phyloP scores from a whole-genome alignment of 2,329 filamentous ascomycete genomes.

The Colletotrichum sp. region DNA sequence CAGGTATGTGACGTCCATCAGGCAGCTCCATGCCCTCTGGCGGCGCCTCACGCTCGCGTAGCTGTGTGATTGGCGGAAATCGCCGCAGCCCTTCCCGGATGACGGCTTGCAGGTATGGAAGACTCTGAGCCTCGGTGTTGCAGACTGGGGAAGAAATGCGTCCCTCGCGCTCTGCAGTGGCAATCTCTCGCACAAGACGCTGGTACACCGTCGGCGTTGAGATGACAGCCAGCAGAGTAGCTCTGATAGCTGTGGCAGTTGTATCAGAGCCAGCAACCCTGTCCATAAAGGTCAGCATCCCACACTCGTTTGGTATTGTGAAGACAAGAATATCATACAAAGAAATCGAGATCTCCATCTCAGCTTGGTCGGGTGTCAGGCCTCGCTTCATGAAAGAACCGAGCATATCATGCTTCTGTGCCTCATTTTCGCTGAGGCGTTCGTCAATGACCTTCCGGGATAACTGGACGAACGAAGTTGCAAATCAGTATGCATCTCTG shows the following conservation, averaged over 20 bases:
- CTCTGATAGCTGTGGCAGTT: slow-evolving; percentile 59
- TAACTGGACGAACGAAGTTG: neutral
- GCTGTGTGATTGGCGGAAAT: slow-evolving; percentile 39
- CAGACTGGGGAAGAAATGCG: slow-evolving; percentile 37
- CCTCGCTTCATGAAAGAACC: slow-evolving; percentile 45
- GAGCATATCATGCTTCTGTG: slow-evolving; percentile 56
- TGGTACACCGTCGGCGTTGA: slow-evolving; percentile 47
- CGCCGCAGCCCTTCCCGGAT: slow-evolving; percentile 54
- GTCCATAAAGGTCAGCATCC: slow-evolving; percentile 12
- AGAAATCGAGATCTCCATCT: slow-evolving; percentile 48
- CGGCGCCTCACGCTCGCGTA: slow-evolving; percentile 36
- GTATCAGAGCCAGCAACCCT: slow-evolving; percentile 63
- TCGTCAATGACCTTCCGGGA: slow-evolving; percentile 48
- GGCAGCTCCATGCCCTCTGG: slow-evolving; percentile 39
- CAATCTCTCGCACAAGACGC: slow-evolving; percentile 9
- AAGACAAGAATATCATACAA: slow-evolving; percentile 38
- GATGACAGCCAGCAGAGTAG: slow-evolving; percentile 57
- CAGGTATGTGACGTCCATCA: slow-evolving; percentile 34
- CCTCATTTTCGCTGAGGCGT: slow-evolving; percentile 48
- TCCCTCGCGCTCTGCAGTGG: slow-evolving; percentile 50
- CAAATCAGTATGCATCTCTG: neutral
- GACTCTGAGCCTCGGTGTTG: slow-evolving; percentile 36
- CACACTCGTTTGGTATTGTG: slow-evolving; percentile 37
- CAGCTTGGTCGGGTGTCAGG: slow-evolving; percentile 39
- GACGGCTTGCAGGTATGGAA: slow-evolving; percentile 53